Evolutionary conservation across 2,329 filamentous ascomycete species (phyloP), one percentile per base, ranked within the genome.

Genomic region (Clonostachys chloroleuca): DNA sequence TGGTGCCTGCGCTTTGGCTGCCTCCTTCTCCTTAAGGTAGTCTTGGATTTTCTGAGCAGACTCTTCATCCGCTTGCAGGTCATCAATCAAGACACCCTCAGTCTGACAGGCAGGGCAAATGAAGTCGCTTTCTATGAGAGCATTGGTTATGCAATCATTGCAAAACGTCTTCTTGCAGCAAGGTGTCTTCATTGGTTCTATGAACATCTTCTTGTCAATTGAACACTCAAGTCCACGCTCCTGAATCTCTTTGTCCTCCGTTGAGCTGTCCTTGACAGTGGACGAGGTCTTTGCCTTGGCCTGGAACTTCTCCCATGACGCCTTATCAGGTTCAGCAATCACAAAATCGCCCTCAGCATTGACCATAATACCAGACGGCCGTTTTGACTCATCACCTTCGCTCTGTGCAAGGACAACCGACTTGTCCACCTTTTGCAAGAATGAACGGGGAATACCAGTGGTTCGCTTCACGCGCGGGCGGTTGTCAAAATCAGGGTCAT

Each of bases 121-220:
- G 72, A 99, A 91, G 79, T 99, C 94, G 81, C 87, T 94, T 77
- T 97, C 92, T 72, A 96, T 92, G 70, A 99, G 85, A 71, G 92
- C 89, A 81, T 96, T 96, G 67, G 94, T 95, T 73, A 99, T 96
- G 86, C 94, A 99, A 68, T 96, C 91, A 82, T 94, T 94, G 80
- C 94, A 99, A 78, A 95, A 99, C 65, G 92, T 96, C 81, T 88
- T 95, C 74, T 88, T 83, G 78, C 94, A 99, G 81, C 94, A 99
- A 56, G 94, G 92, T 64, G 94, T 97, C 82, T 96, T 95, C 80
- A 95, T 94, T 80, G 94, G 92, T 68, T 96, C 90, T 84, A 95
- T 86, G 74, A 97, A 96, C 81, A 96, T 86, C 70, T 89, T 92
- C 73, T 95, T 95, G 83, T 97, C 94, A 78, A 97, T 87, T 55